Conservation (phyloP, 2,329 filamentous ascomycete species). For the Fusarium torreyae region DNA sequence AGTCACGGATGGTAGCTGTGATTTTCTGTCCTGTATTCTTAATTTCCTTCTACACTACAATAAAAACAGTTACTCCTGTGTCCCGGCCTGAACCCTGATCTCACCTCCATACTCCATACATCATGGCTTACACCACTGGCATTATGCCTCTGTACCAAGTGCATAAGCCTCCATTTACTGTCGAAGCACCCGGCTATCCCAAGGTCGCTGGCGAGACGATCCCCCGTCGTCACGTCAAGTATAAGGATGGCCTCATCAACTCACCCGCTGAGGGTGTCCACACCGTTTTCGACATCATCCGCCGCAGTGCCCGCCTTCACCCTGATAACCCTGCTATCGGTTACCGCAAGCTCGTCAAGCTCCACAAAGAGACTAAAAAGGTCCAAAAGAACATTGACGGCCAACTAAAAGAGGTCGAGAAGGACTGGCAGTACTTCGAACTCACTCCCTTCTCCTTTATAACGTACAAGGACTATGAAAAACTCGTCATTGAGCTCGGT, state of each 20-base stretch:
- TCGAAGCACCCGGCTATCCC: conserved; percentile 78
- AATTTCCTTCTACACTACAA: too few relatives aligned
- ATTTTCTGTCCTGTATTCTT: too few relatives aligned
- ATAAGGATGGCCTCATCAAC: conserved; percentile 78
- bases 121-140: conserved; percentile 52
- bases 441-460: conserved; percentile 82
- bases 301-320: conserved; percentile 75
- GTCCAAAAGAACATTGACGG: conserved; percentile 91
- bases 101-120: too few relatives aligned
- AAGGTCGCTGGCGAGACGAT: conserved; percentile 86
- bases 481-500: conserved; percentile 77
- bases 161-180: conserved; percentile 80
- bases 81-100: too few relatives aligned
- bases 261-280: conserved; percentile 77
- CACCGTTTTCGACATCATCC: conserved; percentile 85
- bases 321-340: conserved; percentile 77
- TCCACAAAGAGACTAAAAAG: conserved; percentile 89
- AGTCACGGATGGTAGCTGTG: too few relatives aligned
- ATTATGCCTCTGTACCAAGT: conserved; percentile 69
- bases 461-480: conserved; percentile 85
- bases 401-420: conserved; percentile 83
- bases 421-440: conserved; percentile 94
- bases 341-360: conserved; percentile 79
- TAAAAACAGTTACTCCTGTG: too few relatives aligned
- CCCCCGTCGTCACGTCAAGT: conserved; percentile 80